These are phyloP conservation scores for Crithidia expoeki DNA, from an alignment of 208 protist species.

Conservation along the genomic window DNA sequence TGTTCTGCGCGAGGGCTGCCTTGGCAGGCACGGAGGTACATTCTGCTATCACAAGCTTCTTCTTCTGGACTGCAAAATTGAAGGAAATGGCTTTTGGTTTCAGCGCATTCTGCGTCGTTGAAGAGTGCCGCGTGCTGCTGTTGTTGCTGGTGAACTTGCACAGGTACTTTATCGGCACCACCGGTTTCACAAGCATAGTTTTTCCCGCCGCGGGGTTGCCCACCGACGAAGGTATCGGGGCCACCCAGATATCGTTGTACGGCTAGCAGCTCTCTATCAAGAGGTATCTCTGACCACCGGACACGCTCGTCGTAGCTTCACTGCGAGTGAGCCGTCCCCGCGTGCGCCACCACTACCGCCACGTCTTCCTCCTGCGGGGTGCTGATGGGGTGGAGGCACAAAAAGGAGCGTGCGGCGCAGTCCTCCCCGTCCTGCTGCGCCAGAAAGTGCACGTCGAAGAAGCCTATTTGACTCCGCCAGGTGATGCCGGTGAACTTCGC, in stretches of 20 bases:
- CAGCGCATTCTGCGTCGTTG: constrained; percentile 88
- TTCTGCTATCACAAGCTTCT: constrained; percentile 76
- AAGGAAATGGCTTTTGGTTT: constrained; percentile 83
- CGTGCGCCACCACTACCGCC: constrained; percentile 59
- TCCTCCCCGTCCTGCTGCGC: constrained; percentile 60
- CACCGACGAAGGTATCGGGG: constrained; percentile 42
- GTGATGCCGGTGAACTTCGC: constrained; percentile 89
- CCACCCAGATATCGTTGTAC: constrained; percentile 83
- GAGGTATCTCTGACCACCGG: constrained; percentile 81
- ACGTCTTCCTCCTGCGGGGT: constrained; percentile 81
- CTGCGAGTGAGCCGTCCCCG: constrained; percentile 70
- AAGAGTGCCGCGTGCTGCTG: constrained; percentile 80
- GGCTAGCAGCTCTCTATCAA: constrained; percentile 80
- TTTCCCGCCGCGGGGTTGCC: constrained; percentile 33
- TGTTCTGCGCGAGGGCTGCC: constrained; percentile 56
- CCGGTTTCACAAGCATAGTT: constrained; percentile 63
- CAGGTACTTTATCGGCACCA: constrained; percentile 80
- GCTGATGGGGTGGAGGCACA: constrained; percentile 90
- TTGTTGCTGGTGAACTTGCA: constrained; percentile 92
- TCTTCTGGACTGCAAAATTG: constrained; percentile 49
- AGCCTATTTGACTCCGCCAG: constrained; percentile 86
- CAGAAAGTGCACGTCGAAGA: constrained; percentile 93
- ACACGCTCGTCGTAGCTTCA: constrained; percentile 65
- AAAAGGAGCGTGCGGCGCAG: constrained; percentile 64
- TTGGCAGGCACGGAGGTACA: constrained; percentile 62